phyloP scores from a whole-genome alignment of 2,329 filamentous ascomycete species.

The Tolypocladium tropicale region DNA sequence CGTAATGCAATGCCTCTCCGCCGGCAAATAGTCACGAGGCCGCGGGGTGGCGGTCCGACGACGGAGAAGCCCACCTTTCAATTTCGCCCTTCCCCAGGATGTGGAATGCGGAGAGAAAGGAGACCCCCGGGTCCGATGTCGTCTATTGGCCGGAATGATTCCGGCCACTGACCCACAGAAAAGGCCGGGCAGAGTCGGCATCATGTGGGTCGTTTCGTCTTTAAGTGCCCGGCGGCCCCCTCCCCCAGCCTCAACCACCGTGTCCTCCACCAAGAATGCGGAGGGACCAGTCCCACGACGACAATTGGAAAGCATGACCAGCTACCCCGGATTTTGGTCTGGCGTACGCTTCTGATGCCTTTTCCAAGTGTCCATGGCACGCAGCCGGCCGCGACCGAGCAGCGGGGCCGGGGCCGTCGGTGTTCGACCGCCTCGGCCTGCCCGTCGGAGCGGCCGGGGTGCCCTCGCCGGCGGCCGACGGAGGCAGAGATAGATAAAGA shows the following conservation, averaged over 20 bases:
- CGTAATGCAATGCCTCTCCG: not conserved
- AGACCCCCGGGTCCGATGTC: conserved; percentile 15
- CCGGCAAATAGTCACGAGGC: not conserved
- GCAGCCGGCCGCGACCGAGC: not conserved
- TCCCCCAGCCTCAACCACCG: conserved; percentile 1
- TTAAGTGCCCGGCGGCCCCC: conserved; percentile 5
- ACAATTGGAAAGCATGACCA: not conserved
- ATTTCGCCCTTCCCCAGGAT: not conserved
- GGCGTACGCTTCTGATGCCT: not conserved
- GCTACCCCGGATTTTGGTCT: not conserved
- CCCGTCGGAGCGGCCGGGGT: not conserved
- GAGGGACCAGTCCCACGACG: not conserved
- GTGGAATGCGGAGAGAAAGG: conserved; percentile 1
- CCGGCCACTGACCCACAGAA: conserved; percentile 17
- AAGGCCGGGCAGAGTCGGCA: conserved; percentile 14
- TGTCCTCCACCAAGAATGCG: not conserved
- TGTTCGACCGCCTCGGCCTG: not conserved
- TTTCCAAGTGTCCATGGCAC: not conserved
- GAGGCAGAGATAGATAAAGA: not conserved
- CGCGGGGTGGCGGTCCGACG: not conserved
- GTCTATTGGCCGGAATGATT: conserved; percentile 22
- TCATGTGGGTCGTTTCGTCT: conserved; percentile 4
- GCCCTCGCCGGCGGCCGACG: not conserved
- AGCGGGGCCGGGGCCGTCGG: not conserved
- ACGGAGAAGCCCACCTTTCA: not conserved